A percentile compares a stretch with the other conserved stretches of the same genome.
These are phyloP conservation scores for Hansenula sp. DNA, from an alignment of 1,139 yeast species.

Conservation along the genomic window DNA sequence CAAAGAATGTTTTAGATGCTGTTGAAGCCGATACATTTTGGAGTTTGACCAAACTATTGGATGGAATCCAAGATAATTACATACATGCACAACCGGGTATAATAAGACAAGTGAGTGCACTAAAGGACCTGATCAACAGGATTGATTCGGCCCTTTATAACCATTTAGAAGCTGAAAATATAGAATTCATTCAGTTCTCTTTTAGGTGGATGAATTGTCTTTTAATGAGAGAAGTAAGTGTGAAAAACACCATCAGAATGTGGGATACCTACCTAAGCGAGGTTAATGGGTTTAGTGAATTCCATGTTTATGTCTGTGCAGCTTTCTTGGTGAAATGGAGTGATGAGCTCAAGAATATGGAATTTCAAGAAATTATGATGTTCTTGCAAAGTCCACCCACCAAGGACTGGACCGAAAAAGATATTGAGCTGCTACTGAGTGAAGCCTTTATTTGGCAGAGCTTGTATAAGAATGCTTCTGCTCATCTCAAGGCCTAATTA, in stretches of 20 bases:
- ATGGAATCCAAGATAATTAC: conserved; percentile 93
- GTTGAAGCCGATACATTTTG: conserved; percentile 96
- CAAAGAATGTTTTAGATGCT: conserved; percentile 47
- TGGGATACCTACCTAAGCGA: conserved; percentile 97
- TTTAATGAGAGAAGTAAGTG: conserved; percentile 86
- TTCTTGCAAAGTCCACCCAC: conserved; percentile 91
- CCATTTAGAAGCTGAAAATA: conserved; percentile 75
- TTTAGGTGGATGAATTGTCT: conserved; percentile 99
- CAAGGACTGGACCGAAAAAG: conserved; percentile 77
- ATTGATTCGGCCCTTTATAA: conserved; percentile 70
- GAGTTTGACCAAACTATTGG: conserved; percentile 88
- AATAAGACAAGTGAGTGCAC: conserved; percentile 79
- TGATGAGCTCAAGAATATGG: conserved; percentile 73
- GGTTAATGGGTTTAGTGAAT: conserved; percentile 83
- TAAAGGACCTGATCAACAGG: conserved; percentile 71
- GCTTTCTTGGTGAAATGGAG: conserved; percentile 91
- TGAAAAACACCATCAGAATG: conserved; percentile 80
- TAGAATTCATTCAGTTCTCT: conserved; percentile 91
- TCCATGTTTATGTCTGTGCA: conserved; percentile 98
- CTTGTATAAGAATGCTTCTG: conserved; percentile 81
- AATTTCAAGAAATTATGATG: conserved; percentile 89
- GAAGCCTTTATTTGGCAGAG: conserved; percentile 98
- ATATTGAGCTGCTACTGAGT: conserved; percentile 84
- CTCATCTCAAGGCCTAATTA: conserved; percentile 49
- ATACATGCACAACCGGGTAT: conserved; percentile 99